phyloP scores from a whole-genome alignment of 371 early-diverging fungal genomes.

The Mortierella polycephala region DNA sequence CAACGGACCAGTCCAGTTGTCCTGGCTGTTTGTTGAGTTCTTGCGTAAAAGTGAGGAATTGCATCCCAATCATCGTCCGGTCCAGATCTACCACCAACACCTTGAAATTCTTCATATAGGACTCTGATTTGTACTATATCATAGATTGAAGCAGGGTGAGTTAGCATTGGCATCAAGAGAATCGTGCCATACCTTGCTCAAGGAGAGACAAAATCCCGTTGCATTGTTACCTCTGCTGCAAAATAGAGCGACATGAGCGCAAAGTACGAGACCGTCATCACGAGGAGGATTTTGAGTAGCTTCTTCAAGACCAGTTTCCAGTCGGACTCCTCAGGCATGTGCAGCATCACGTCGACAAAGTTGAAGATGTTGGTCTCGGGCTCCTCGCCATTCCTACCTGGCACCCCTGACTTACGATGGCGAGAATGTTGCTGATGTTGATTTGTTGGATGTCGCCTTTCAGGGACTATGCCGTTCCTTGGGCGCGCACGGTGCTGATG shows the following conservation, averaged over 20 bases:
- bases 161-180: background rate
- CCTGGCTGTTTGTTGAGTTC: slow-evolving; percentile 20
- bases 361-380: slow-evolving; percentile 52
- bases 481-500: slow-evolving; percentile 4
- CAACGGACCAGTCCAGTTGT: slow-evolving; percentile 27
- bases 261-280: slow-evolving; percentile 44
- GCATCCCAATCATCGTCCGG: slow-evolving; percentile 32
- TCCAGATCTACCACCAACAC: slow-evolving; percentile 43
- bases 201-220: too few species aligned
- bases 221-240: slow-evolving; percentile 39
- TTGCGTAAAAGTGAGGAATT: slow-evolving; percentile 24
- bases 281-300: slow-evolving; percentile 27
- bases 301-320: slow-evolving; percentile 28
- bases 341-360: slow-evolving; percentile 45
- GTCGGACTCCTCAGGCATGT: slow-evolving; percentile 33
- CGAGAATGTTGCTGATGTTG: background rate
- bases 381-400: slow-evolving; percentile 41
- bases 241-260: slow-evolving; percentile 45
- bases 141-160: background rate
- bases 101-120: slow-evolving; percentile 27
- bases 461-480: slow-evolving; percentile 9
- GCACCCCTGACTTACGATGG: slow-evolving; percentile 23
- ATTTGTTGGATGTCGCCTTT: background rate
- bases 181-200: too few species aligned
- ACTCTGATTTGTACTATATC: slow-evolving; percentile 25